A percentile compares a stretch with the other conserved stretches of the same genome.
Evolutionary conservation across 2,329 filamentous ascomycete species (phyloP).

Genomic region (Ophiostoma perfectum): DNA sequence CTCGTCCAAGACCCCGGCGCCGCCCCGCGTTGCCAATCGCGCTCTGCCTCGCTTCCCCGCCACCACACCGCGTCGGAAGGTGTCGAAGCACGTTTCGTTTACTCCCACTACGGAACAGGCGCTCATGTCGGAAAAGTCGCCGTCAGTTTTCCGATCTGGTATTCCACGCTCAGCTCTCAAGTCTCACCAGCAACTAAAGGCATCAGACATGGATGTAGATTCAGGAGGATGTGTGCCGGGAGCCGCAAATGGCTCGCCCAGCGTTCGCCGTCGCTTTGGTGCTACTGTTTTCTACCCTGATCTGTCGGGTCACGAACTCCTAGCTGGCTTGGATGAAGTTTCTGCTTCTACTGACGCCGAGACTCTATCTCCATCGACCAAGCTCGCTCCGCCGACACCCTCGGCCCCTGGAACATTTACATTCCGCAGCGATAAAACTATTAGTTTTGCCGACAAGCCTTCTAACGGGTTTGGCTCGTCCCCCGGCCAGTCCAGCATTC

Average conservation of each 20-base stretch:
- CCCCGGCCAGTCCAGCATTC: slow-evolving; percentile 55
- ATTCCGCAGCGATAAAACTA: slow-evolving; percentile 62
- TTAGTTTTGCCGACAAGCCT: slow-evolving; percentile 48
- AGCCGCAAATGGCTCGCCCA: slow-evolving; percentile 18
- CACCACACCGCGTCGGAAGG: slow-evolving; percentile 63
- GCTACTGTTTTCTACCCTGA: slow-evolving; percentile 49
- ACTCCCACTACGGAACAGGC: slow-evolving; percentile 61
- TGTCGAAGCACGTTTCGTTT: slow-evolving; percentile 71
- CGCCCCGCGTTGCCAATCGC: slow-evolving; percentile 45
- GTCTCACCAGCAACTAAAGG: slow-evolving; percentile 28
- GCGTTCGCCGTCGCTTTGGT: slow-evolving; percentile 24
- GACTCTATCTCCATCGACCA: slow-evolving; percentile 15
- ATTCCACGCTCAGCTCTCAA: slow-evolving; percentile 41
- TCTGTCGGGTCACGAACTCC: slow-evolving; percentile 36
- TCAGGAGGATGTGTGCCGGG: background rate
- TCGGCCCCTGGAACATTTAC: slow-evolving; percentile 56
- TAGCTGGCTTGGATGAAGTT: slow-evolving; percentile 10
- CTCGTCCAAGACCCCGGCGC: slow-evolving; percentile 44
- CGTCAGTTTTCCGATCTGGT: slow-evolving; percentile 50
- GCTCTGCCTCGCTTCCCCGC: slow-evolving; percentile 48
- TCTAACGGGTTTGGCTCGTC: slow-evolving; percentile 51
- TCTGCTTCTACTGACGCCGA: background rate
- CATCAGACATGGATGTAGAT: slow-evolving; percentile 8
- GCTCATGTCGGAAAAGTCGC: slow-evolving; percentile 44
- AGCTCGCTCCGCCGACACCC: slow-evolving; percentile 29